Base-by-base conservation (phyloP, 805 yeast genomes). In the Sugiyamaella americana region DNA sequence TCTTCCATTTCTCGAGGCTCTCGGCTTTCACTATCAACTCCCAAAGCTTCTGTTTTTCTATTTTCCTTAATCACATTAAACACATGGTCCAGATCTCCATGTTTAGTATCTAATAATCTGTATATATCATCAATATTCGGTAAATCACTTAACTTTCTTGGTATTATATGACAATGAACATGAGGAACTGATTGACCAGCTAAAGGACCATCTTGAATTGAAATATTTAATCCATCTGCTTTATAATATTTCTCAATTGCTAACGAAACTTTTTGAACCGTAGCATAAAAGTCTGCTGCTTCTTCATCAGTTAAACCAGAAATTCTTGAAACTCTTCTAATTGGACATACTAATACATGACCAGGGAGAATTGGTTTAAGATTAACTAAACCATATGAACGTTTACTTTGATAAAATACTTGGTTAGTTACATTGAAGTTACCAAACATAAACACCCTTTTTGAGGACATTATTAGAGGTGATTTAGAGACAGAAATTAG, bases 181-280 rank as follows among this genome's bases (percentile, higher is more conserved):
- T 93, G 98, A 3, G 97, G 95, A 2, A 93, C 82, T n/a, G 89
- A 78, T 62, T 93, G 98, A 2, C 98, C 98, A 1, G 97, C 91
- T 42, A 87, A 87, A 0, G 88, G 85, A 0, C 98, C 98, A 62
- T 93, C 99, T 63, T 93, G 99, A 49, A 94, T 87, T 8, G 97
- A 91, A 35, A 93, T 74, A 60, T 94, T 94, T 50, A 88, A 60
- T 1, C 95, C 72, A 55, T 89, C 94, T 1, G 96, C 95, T 30
- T 80, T 73, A 62, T 81, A 93, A 10, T 73, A 68, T 48, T 71
- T 58, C 52, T 75, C 80, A 13, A 93, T 80, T 52, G 88, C 83
- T 45, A 68, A 66, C 51, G 87, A 81, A 0, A 93, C 73, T 40
- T 75, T 58, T 54, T 86, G 96, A 6, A 93, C 68, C 0, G 95